Evolutionary conservation across 1,284 basidiomycete genomes (phyloP).

Genomic region (Trichosporon sp.): DNA sequence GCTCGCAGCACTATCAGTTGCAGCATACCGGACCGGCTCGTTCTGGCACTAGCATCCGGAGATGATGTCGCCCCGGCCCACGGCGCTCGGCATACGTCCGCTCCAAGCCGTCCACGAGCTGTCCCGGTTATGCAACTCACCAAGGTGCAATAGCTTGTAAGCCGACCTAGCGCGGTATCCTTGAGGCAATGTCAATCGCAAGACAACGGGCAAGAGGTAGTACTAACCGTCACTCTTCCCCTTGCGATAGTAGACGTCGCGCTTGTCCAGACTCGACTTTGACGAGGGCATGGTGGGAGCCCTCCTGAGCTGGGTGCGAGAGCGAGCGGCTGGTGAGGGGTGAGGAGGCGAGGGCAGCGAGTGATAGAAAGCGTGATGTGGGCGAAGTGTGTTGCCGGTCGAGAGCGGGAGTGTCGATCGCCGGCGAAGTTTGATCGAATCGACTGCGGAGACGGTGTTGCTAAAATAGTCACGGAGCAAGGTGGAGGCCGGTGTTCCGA

Average conservation of each 20-base stretch:
- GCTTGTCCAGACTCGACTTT: constrained; percentile 48
- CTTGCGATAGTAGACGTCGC: constrained; percentile 54
- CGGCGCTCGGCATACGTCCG: no score
- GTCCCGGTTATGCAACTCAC: constrained; percentile 9
- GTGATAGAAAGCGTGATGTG: no score
- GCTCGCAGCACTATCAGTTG: not conserved
- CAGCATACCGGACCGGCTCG: no score
- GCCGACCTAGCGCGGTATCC: constrained; percentile 56
- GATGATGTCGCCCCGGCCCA: no score
- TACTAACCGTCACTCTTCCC: constrained; percentile 36
- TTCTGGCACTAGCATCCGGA: no score
- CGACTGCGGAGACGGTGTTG: no score
- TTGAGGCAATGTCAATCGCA: constrained; percentile 12
- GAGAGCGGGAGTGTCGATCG: not conserved
- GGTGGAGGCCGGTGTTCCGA: no score
- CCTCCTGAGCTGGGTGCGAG: not conserved
- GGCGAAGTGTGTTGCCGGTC: no score
- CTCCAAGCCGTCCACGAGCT: not conserved
- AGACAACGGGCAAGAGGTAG: not conserved
- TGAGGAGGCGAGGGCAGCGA: not conserved
- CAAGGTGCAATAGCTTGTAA: constrained; percentile 51
- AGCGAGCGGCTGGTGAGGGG: not conserved
- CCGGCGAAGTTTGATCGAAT: not conserved
- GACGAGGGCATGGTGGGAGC: constrained; percentile 35
- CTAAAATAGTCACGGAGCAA: no score